Base-by-base conservation (phyloP, 106 monocot genomes). In the Vanilla planifolia region DNA sequence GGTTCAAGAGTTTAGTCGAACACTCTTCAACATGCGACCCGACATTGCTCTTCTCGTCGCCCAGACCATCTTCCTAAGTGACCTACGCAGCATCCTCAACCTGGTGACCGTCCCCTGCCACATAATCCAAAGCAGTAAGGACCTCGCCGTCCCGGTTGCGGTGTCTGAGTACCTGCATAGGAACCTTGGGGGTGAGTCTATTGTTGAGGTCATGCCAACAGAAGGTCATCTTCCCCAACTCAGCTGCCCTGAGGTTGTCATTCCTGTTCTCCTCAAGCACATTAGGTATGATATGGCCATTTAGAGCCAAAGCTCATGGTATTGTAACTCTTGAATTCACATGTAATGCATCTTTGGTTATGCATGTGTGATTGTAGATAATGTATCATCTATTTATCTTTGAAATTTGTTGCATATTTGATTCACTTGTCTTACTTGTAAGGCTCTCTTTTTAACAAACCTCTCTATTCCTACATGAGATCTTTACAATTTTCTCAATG, bases 191-290 rank as follows among this genome's bases (percentile, higher is more conserved):
- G 84, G 82, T 0, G 75, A 82, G 46, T 88, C 91, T n/a, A 88
- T 98, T 28, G 91, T 98, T 2, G 98, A 98, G 76, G 82, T 98
- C 1, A 98, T 98, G 88, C 33, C 74, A 5, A 82, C 91, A 0
- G 91, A 98, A 11, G 98, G 98, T 20, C 98, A 98, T 62, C 77
- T 98, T 0, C 98, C 98, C 0, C 98, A 98, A 68, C 70, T 98
- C 22, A 98, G 98, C 58, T 82, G 67, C 11, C 98, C 98, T 0
- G 91, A 88, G 7, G 80, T 85, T 48, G 91, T 98, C 40, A 80
- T 91, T 40, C 91, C 90, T 22, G 98, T 98, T 25, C 55, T 91
- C 8, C 77, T 98, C 39, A 79, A 67, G 67, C 98, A 98, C 68
- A 91, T 98, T 15, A 64, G 73, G 26, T 71, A 66, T 48, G 88